These are phyloP conservation scores for Phaeoacremonium minimum DNA, from an alignment of 2,329 filamentous ascomycete genomes.

Conservation along the genomic window DNA sequence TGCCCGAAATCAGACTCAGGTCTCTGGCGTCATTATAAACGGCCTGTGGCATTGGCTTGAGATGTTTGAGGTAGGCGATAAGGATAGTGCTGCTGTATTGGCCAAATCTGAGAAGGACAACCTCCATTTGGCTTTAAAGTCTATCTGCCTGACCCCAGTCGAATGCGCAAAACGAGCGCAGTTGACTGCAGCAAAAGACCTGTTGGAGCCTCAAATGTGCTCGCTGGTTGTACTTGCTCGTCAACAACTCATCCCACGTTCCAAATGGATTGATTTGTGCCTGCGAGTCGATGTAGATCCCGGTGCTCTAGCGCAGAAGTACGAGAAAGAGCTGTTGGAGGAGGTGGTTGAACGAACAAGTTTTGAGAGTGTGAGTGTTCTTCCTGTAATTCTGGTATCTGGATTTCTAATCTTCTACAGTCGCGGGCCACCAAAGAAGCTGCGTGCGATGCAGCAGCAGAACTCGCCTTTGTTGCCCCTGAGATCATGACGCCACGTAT, in stretches of 20 bases:
- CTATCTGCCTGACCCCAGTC: constrained; percentile 59
- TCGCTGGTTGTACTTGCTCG: constrained; percentile 75
- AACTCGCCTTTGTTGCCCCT: constrained; percentile 90
- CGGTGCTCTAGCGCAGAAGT: constrained; percentile 65
- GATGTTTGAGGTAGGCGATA: constrained; percentile 64
- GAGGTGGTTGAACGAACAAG: constrained; percentile 55
- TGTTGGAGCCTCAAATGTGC: constrained; percentile 67
- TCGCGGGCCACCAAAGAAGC: constrained; percentile 55
- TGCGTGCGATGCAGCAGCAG: constrained; percentile 80
- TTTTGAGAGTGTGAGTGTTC: constrained; percentile 22
- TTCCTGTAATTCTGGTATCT: background rate
- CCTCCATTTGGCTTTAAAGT: constrained; percentile 56
- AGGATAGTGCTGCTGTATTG: constrained; percentile 66
- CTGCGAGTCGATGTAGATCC: constrained; percentile 79
- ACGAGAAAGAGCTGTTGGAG: constrained; percentile 60
- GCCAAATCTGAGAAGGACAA: constrained; percentile 62
- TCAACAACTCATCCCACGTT: constrained; percentile 69
- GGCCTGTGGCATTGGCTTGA: constrained; percentile 80
- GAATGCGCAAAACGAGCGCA: constrained; percentile 36
- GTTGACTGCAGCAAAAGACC: constrained; percentile 35
- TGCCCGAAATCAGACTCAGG: constrained; percentile 46
- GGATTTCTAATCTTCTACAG: no score
- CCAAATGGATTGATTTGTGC: constrained; percentile 87
- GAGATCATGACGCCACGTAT: constrained; percentile 73
- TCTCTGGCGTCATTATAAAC: constrained; percentile 60